Evolutionary conservation across 1,284 basidiomycete genomes (phyloP).

Genomic region (Anthracocystis panici-leucophaei): DNA sequence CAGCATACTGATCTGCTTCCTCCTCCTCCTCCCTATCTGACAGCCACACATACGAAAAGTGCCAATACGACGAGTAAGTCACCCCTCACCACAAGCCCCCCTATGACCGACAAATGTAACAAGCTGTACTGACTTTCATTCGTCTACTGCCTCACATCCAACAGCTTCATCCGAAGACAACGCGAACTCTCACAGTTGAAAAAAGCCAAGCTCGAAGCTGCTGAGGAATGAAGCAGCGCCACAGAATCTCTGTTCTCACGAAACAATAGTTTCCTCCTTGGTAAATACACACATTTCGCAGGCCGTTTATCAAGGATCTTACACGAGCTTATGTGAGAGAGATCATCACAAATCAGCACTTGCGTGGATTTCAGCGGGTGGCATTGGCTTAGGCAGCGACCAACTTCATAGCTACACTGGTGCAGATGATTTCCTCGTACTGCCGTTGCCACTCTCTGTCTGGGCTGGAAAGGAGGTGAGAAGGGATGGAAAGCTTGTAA

Average conservation of each 20-base stretch:
- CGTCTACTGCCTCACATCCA: no score
- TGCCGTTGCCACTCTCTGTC: background rate
- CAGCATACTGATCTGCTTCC: conserved; percentile 11
- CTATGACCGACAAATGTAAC: background rate
- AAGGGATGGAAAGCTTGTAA: conserved; percentile 51
- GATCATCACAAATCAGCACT: background rate
- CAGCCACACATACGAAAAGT: conserved; percentile 67
- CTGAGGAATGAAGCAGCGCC: conserved; percentile 20
- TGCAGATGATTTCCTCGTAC: conserved; percentile 48
- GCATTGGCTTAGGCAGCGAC: conserved; percentile 27
- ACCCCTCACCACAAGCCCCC: background rate
- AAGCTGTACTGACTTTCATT: background rate
- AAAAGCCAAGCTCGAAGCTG: conserved; percentile 35
- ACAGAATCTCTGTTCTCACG: background rate
- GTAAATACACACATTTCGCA: conserved; percentile 2
- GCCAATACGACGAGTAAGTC: conserved; percentile 67
- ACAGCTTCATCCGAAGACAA: conserved; percentile 60
- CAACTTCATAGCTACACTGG: conserved; percentile 52
- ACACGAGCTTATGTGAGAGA: background rate
- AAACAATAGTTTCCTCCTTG: background rate
- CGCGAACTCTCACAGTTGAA: conserved; percentile 54
- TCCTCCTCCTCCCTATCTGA: no score
- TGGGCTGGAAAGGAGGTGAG: conserved; percentile 8
- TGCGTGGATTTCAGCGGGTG: background rate
- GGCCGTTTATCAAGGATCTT: background rate